A percentile compares a stretch with the other conserved stretches of the same genome.
Evolutionary conservation across 257 asterid genomes (phyloP).

Genomic region (Primulina eburnea): DNA sequence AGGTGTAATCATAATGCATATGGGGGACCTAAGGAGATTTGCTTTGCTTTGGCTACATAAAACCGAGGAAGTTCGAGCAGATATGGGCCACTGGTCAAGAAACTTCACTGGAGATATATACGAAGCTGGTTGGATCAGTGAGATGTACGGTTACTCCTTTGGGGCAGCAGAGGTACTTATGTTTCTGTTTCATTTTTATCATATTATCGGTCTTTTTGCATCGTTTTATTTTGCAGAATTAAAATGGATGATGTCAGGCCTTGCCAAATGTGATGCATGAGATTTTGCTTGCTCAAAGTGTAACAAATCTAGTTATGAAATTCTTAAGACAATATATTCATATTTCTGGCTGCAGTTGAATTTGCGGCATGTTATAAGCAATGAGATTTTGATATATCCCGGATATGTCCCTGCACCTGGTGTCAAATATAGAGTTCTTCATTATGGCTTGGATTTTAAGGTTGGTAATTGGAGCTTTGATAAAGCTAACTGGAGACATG

Average conservation of each 20-base stretch:
- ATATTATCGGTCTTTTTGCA: background rate
- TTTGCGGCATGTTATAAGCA: slow-evolving; percentile 64
- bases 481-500: slow-evolving; percentile 84
- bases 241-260: too few relatives aligned
- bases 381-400: slow-evolving; percentile 78
- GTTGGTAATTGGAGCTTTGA: slow-evolving; percentile 90
- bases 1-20: slow-evolving; percentile 91
- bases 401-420: slow-evolving; percentile 83
- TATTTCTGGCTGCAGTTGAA: slow-evolving; percentile 55
- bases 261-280: background rate
- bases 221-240: background rate
- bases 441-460: slow-evolving; percentile 82
- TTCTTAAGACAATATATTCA: background rate
- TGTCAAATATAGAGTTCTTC: slow-evolving; percentile 76
- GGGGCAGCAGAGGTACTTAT: slow-evolving; percentile 95
- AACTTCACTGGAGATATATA: slow-evolving; percentile 89
- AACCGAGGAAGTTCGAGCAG: slow-evolving; percentile 94
- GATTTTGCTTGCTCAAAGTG: background rate
- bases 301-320: background rate
- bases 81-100: slow-evolving; percentile 81
- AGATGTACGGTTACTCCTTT: slow-evolving; percentile 98
- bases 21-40: slow-evolving; percentile 67
- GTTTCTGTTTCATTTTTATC: background rate
- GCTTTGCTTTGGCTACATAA: slow-evolving; percentile 89
- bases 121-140: slow-evolving; percentile 97